Percentiles rank a stretch among this genome's conserved stretches.
These are phyloP conservation scores for Dioscorea zingiberensis DNA, from an alignment of 106 monocot genomes.

Conservation along the genomic window DNA sequence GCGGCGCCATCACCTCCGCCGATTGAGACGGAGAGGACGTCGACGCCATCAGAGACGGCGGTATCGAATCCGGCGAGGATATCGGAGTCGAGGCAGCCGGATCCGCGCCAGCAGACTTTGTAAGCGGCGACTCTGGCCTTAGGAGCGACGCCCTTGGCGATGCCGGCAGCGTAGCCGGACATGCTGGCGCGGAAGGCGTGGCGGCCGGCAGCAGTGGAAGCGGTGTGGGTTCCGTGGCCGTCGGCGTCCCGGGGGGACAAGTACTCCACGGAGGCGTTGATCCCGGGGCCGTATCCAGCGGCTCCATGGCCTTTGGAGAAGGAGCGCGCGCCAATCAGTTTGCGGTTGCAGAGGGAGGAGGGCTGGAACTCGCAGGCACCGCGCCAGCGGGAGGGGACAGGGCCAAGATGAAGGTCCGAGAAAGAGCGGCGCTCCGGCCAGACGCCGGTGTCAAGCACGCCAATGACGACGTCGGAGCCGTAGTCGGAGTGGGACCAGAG, in stretches of 20 bases:
- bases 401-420: slow-evolving; percentile 69
- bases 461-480: slow-evolving; percentile 80
- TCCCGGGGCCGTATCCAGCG: slow-evolving; percentile 30
- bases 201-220: slow-evolving; percentile 88
- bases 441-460: slow-evolving; percentile 87
- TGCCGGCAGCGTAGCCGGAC: slow-evolving; percentile 73
- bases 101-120: slow-evolving; percentile 91
- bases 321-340: slow-evolving; percentile 85
- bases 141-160: slow-evolving; percentile 96
- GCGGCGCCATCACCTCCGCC: slow-evolving; percentile 82
- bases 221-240: slow-evolving; percentile 95
- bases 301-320: slow-evolving; percentile 71
- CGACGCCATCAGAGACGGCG: slow-evolving; percentile 87
- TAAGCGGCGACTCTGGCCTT: slow-evolving; percentile 79
- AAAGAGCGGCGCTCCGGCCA: slow-evolving; percentile 89
- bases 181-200: slow-evolving; percentile 76
- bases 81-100: slow-evolving; percentile 95
- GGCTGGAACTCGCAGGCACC: slow-evolving; percentile 77
- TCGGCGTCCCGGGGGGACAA: slow-evolving; percentile 86
- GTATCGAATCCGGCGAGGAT: slow-evolving; percentile 91
- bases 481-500: slow-evolving; percentile 96
- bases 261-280: slow-evolving; percentile 68
- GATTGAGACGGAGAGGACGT: slow-evolving; percentile 88
- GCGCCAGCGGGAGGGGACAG: slow-evolving; percentile 75
- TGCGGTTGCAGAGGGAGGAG: slow-evolving; percentile 58